A percentile compares a stretch with the other conserved stretches of the same genome.
Evolutionary conservation across 177 flowering plant species (phyloP).

Genomic region (Vitis hybrid): DNA sequence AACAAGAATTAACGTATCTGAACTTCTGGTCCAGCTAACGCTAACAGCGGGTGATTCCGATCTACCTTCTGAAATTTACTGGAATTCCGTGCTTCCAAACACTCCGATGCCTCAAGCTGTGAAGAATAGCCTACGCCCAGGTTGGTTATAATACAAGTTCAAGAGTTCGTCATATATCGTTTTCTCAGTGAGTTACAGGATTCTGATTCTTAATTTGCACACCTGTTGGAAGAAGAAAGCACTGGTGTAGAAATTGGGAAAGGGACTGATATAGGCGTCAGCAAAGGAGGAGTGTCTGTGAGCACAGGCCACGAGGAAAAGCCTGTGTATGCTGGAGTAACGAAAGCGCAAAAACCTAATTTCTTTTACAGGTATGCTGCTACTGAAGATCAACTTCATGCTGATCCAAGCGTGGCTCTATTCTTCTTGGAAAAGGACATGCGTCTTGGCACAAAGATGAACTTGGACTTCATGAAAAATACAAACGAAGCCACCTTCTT

Average conservation of each 20-base stretch:
- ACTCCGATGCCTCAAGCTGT: constrained; percentile 54
- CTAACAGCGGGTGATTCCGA: constrained; percentile 44
- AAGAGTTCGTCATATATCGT: too few species aligned
- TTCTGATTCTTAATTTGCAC: constrained; percentile 24
- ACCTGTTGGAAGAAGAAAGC: constrained; percentile 47
- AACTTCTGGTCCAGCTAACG: constrained; percentile 30
- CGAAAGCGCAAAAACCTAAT: too few species aligned
- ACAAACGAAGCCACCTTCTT: constrained; percentile 35
- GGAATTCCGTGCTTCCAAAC: constrained; percentile 51
- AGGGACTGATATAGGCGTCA: constrained; percentile 40
- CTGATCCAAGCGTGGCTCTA: constrained; percentile 42
- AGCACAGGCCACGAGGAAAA: too few species aligned
- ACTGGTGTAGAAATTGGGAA: constrained; percentile 23
- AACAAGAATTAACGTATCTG: too few species aligned
- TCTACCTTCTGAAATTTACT: constrained; percentile 42
- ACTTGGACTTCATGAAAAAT: constrained; percentile 32
- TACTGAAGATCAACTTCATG: constrained; percentile 43
- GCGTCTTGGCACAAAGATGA: constrained; percentile 31
- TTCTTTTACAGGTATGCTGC: too few species aligned
- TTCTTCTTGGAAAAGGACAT: constrained; percentile 63
- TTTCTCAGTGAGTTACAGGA: too few species aligned
- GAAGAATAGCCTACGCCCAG: constrained; percentile 34
- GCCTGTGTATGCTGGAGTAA: constrained; percentile 44
- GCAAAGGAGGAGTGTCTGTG: constrained; percentile 57
- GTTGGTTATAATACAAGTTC: constrained; percentile 14